Evolutionary conservation across 75 land plant species (phyloP).

Genomic region (Cupressus sempervirens): DNA sequence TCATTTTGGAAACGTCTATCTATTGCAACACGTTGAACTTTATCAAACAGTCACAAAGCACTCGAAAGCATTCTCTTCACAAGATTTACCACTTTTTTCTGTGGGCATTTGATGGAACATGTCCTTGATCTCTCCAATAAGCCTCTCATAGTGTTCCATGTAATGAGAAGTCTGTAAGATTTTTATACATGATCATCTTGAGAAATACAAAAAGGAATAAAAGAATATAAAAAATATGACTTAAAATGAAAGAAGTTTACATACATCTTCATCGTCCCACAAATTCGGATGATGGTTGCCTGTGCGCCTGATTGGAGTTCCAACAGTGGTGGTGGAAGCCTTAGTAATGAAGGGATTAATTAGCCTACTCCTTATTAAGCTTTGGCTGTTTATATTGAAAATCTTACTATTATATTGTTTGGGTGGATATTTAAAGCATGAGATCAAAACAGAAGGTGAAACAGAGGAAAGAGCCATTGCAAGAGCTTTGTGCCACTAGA

Average conservation of each 20-base stretch:
- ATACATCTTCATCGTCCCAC: not conserved
- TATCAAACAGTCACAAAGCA: constrained; percentile 80
- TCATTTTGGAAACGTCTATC: constrained; percentile 60
- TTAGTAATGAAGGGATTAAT: too few species aligned
- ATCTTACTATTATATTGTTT: too few species aligned
- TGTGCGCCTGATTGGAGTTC: not conserved
- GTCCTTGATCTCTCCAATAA: not conserved
- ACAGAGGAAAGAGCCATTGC: too few species aligned
- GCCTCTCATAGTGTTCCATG: not conserved
- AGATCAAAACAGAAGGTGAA: too few species aligned
- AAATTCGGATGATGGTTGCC: not conserved
- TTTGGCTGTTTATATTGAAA: too few species aligned
- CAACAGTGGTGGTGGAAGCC: not conserved
- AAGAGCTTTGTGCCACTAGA: too few species aligned
- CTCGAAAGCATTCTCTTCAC: constrained; percentile 50
- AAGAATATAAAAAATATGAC: too few species aligned
- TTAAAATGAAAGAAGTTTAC: not conserved
- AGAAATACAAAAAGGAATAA: too few species aligned
- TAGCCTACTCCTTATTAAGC: too few species aligned
- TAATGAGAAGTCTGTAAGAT: too few species aligned
- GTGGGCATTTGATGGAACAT: not conserved
- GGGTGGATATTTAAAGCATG: too few species aligned
- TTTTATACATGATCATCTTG: too few species aligned
- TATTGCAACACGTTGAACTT: constrained; percentile 78
- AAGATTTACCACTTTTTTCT: not conserved